Conservation (phyloP, 768 basidiomycete genomes). For the Pluteus cervinus region DNA sequence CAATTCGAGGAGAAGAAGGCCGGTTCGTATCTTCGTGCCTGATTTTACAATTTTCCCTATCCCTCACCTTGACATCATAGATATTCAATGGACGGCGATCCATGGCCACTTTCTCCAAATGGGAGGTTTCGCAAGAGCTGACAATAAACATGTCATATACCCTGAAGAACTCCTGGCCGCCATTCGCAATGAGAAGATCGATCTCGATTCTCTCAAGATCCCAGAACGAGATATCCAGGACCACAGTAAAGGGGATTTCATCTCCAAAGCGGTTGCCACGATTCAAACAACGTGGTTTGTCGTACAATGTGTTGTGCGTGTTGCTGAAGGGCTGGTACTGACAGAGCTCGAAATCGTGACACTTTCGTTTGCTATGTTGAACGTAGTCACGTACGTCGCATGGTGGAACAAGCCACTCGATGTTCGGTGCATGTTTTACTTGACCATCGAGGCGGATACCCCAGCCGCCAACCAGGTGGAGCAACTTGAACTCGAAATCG, state of each 20-base stretch:
- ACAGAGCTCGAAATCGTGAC: not conserved
- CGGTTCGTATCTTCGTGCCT: no score
- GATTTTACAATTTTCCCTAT: no score
- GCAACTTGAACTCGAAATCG: no score
- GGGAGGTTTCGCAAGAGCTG: conserved; percentile 1
- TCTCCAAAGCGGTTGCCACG: conserved; percentile 16
- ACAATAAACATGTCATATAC: not conserved
- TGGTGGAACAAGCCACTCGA: not conserved
- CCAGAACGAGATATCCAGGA: conserved; percentile 18
- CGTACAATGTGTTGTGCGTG: not conserved
- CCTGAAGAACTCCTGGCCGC: not conserved
- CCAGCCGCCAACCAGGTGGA: no score
- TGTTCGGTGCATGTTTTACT: no score
- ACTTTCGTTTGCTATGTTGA: conserved; percentile 6
- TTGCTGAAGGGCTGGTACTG: not conserved
- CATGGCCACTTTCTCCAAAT: not conserved
- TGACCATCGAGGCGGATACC: no score
- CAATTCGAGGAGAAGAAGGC: no score
- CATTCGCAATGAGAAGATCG: not conserved
- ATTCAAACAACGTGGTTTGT: conserved; percentile 1
- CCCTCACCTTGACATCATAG: no score
- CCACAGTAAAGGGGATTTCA: conserved; percentile 23
- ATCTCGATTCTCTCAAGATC: no score
- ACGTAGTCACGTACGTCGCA: not conserved
- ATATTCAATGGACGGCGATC: conserved; percentile 1